Evolutionary conservation across 768 basidiomycete species (phyloP).

Genomic region (Gymnopilus dilepis): DNA sequence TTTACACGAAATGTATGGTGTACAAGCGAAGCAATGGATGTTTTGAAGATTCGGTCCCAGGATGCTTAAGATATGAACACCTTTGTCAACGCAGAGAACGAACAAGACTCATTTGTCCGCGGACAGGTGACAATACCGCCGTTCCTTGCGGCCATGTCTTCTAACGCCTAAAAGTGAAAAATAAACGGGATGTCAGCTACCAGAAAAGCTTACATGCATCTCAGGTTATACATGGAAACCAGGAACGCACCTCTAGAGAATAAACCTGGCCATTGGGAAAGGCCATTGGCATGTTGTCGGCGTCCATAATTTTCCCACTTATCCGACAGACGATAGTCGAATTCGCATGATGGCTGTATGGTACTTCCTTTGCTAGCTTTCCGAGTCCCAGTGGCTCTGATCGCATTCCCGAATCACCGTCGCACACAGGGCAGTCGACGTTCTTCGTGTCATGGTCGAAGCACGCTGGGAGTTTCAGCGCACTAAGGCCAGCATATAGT

Average conservation of each 20-base stretch:
- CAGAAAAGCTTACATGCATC: conserved; percentile 2
- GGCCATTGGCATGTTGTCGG: conserved; percentile 89
- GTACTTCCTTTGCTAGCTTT: conserved; percentile 82
- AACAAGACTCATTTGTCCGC: conserved; percentile 65
- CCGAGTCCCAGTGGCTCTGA: conserved; percentile 60
- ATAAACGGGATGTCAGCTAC: conserved; percentile 23
- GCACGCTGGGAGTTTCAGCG: conserved; percentile 89
- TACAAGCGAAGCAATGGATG: conserved; percentile 13
- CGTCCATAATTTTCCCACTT: conserved; percentile 94
- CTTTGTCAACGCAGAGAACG: conserved; percentile 74
- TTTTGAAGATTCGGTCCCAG: conserved; percentile 2
- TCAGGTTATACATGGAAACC: conserved; percentile 17
- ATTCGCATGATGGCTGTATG: conserved; percentile 92
- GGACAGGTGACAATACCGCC: conserved; percentile 86
- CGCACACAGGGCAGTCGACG: conserved; percentile 92
- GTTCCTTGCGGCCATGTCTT: conserved; percentile 86
- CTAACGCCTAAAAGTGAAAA: conserved; percentile 64
- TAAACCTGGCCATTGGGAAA: conserved; percentile 94
- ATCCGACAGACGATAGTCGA: conserved; percentile 94
- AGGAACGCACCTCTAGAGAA: conserved; percentile 76
- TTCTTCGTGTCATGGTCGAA: conserved; percentile 68
- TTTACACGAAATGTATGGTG: conserved; percentile 16
- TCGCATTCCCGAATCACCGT: conserved; percentile 49
- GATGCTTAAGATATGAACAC: conserved; percentile 82
- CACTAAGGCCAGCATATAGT: conserved; percentile 89